phyloP scores from a whole-genome alignment of 2,329 filamentous ascomycete species.

The Calonectria pteridis region DNA sequence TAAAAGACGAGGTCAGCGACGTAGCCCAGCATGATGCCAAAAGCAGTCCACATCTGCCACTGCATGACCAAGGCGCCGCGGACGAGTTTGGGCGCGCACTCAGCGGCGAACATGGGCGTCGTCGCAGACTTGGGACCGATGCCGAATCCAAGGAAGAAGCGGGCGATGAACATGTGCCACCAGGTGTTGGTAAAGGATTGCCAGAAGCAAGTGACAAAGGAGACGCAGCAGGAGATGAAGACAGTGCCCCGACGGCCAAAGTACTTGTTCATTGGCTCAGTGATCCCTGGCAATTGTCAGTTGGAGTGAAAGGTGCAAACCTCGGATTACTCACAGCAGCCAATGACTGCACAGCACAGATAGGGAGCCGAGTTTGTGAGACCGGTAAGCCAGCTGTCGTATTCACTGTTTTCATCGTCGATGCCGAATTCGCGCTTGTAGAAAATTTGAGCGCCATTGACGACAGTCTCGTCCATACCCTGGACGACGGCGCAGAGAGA shows the following conservation, averaged over 20 bases:
- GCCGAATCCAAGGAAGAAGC: slow-evolving; percentile 44
- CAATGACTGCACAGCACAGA: slow-evolving; percentile 75
- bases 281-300: slow-evolving; percentile 49
- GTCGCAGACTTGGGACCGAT: slow-evolving; percentile 68
- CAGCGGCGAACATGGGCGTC: slow-evolving; percentile 79
- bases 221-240: slow-evolving; percentile 75
- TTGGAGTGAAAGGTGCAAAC: background rate
- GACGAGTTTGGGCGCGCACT: slow-evolving; percentile 74
- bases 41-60: slow-evolving; percentile 70
- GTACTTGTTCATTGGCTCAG: slow-evolving; percentile 76
- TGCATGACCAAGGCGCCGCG: slow-evolving; percentile 83
- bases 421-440: slow-evolving; percentile 74
- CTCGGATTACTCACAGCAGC: slow-evolving; percentile 68
- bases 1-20: slow-evolving; percentile 65
- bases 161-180: slow-evolving; percentile 63
- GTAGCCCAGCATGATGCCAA: slow-evolving; percentile 68
- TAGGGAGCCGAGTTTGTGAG: slow-evolving; percentile 73
- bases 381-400: slow-evolving; percentile 69
- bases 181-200: slow-evolving; percentile 62
- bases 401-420: slow-evolving; percentile 57
- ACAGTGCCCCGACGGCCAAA: slow-evolving; percentile 80
- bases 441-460: slow-evolving; percentile 74
- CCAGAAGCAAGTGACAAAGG: slow-evolving; percentile 66
- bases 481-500: slow-evolving; percentile 71
- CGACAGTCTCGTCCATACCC: slow-evolving; percentile 74